Conservation (phyloP, 768 basidiomycete genomes). For the Dentipellis fragilis region DNA sequence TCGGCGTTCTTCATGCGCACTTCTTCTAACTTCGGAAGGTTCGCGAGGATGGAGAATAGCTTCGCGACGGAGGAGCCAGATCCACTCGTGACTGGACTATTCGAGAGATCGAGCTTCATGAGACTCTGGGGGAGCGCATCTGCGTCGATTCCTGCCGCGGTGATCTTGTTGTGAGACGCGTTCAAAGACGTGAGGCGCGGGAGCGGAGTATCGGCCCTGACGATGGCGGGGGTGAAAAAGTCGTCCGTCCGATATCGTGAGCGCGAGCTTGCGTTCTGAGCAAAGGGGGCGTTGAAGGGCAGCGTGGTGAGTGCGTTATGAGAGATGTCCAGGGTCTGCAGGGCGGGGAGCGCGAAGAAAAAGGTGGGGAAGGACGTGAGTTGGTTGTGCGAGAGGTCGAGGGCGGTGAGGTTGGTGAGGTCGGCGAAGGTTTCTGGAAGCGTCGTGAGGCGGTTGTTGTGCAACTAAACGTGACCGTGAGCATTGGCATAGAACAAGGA, state of each 20-base stretch:
- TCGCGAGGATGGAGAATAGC: slow-evolving; percentile 7
- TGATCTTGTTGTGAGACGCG: slow-evolving; percentile 57
- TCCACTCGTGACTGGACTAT: slow-evolving; percentile 50
- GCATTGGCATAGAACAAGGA: not conserved
- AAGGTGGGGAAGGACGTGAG: slow-evolving; percentile 52
- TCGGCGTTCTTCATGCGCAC: slow-evolving; percentile 25
- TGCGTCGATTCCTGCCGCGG: slow-evolving; percentile 41
- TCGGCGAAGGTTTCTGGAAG: slow-evolving; percentile 63
- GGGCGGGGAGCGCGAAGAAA: slow-evolving; percentile 58
- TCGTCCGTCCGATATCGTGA: slow-evolving; percentile 30
- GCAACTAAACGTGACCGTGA: slow-evolving; percentile 37
- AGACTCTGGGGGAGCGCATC: slow-evolving; percentile 41
- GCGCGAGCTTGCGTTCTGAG: slow-evolving; percentile 11
- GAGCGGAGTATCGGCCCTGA: slow-evolving; percentile 52
- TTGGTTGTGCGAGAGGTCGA: slow-evolving; percentile 70
- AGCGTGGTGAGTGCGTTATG: slow-evolving; percentile 55
- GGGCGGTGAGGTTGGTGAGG: slow-evolving; percentile 49
- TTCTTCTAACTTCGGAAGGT: slow-evolving; percentile 7
- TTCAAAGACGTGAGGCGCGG: slow-evolving; percentile 58
- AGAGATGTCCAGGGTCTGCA: slow-evolving; percentile 59
- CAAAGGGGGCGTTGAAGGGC: slow-evolving; percentile 54
- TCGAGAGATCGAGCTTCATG: slow-evolving; percentile 51
- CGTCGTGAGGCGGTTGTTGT: slow-evolving; percentile 55
- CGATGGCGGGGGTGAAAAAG: slow-evolving; percentile 56
- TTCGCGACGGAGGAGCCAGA: not conserved